Percentiles rank a stretch among this genome's conserved stretches.
phyloP scores from a whole-genome alignment of 2,329 filamentous ascomycete genomes.

The Paraphaeosphaeria sporulosa region DNA sequence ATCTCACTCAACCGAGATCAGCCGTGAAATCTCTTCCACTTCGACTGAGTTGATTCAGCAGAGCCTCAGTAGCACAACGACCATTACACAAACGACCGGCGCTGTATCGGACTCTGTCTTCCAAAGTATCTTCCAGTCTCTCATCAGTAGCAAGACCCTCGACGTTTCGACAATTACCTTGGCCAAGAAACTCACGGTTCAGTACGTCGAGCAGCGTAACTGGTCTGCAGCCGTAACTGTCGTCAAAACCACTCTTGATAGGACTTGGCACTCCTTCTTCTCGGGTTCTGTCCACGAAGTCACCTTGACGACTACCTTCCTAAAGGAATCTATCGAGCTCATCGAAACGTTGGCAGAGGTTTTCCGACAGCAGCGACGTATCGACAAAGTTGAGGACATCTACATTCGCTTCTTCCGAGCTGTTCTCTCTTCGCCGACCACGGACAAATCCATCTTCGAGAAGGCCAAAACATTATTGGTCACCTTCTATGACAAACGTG shows the following conservation, averaged over 20 bases:
- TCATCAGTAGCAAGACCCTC: conserved; percentile 50
- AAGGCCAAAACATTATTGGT: conserved; percentile 45
- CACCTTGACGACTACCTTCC: conserved; percentile 51
- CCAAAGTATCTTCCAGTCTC: conserved; percentile 54
- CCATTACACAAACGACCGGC: conserved; percentile 46
- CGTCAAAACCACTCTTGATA: conserved; percentile 55
- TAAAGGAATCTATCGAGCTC: conserved; percentile 57
- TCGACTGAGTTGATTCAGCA: conserved; percentile 55
- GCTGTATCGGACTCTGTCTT: conserved; percentile 53
- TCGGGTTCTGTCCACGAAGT: conserved; percentile 55
- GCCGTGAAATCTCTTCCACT: conserved; percentile 49
- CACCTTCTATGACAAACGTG: conserved; percentile 49
- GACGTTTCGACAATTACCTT: conserved; percentile 53
- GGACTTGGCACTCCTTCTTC: conserved; percentile 58
- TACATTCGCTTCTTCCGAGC: conserved; percentile 51
- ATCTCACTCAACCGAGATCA: conserved; percentile 52
- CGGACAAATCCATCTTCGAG: conserved; percentile 43
- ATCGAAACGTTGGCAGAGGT: conserved; percentile 57
- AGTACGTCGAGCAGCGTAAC: conserved; percentile 57
- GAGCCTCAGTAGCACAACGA: conserved; percentile 36
- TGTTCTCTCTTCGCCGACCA: conserved; percentile 38
- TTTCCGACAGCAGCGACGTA: conserved; percentile 50
- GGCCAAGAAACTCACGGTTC: conserved; percentile 48
- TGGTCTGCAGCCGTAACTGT: conserved; percentile 57
- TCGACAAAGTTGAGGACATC: conserved; percentile 50